Evolutionary conservation across 140 eudicot species (phyloP).

Genomic region (Ambrosia hybrid): DNA sequence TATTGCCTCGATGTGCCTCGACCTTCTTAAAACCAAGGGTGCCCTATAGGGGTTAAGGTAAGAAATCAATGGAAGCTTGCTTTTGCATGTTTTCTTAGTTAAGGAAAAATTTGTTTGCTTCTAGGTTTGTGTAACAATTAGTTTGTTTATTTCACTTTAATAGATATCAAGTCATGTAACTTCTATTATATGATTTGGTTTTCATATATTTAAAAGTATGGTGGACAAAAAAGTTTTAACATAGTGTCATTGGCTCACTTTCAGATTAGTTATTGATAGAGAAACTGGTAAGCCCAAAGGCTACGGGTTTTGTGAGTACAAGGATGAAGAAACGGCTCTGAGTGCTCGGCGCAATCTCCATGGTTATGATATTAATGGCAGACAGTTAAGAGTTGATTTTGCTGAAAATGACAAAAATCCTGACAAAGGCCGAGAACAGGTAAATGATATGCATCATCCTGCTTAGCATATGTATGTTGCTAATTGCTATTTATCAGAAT

Average conservation of each 20-base stretch:
- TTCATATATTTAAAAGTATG: no score
- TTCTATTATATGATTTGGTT: no score
- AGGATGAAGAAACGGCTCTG: constrained; percentile 96
- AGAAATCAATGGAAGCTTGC: no score
- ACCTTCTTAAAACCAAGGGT: no score
- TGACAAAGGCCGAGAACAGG: constrained; percentile 63
- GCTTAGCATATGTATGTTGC: background rate
- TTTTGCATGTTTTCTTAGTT: no score
- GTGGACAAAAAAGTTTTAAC: no score
- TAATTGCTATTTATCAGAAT: background rate
- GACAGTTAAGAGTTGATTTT: constrained; percentile 96
- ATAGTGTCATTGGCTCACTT: background rate
- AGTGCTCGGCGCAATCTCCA: constrained; percentile 98
- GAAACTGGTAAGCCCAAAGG: constrained; percentile 99
- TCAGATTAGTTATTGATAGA: constrained; percentile 89
- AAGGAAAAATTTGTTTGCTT: no score
- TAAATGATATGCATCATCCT: constrained; percentile 19
- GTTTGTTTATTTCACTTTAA: no score
- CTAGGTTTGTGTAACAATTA: no score
- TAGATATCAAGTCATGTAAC: no score
- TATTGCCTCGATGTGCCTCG: no score
- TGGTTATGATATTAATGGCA: constrained; percentile 94
- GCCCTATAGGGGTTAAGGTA: no score
- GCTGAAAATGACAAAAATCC: constrained; percentile 92
- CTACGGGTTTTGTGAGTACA: constrained; percentile 95